These are phyloP conservation scores for Teunomyces funiuensis DNA, from an alignment of 805 yeast species.

Conservation along the genomic window DNA sequence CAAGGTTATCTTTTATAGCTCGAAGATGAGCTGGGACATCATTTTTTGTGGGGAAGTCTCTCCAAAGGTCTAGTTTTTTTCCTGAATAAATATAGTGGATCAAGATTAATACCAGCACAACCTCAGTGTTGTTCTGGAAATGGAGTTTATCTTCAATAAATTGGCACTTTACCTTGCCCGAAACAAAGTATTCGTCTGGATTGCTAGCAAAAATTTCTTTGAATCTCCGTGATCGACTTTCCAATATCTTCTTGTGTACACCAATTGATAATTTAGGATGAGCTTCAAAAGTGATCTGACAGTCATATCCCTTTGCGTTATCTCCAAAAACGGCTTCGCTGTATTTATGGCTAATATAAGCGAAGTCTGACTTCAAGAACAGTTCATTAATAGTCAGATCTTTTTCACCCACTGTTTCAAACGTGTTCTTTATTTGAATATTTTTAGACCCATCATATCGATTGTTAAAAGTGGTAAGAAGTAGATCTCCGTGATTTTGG, in stretches of 20 bases:
- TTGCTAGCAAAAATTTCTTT: constrained; percentile 19
- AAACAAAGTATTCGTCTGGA: constrained; percentile 17
- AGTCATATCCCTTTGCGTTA: constrained; percentile 34
- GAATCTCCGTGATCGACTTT: constrained; percentile 30
- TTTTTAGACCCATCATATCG: background rate
- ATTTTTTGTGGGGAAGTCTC: constrained; percentile 23
- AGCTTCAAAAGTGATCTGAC: constrained; percentile 25
- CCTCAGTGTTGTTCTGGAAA: constrained; percentile 22
- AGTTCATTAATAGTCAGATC: background rate
- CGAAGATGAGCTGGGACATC: background rate
- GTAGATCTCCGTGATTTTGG: background rate
- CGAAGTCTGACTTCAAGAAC: background rate
- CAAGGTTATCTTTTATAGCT: background rate
- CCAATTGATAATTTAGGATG: constrained; percentile 29
- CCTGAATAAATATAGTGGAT: constrained; percentile 53
- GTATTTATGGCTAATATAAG: background rate
- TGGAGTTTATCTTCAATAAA: background rate
- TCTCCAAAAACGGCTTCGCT: background rate
- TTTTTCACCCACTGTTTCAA: background rate
- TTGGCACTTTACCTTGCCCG: background rate
- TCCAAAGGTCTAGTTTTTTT: constrained; percentile 46
- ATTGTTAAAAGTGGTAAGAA: background rate
- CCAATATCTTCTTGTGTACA: constrained; percentile 33
- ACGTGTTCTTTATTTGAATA: constrained; percentile 3
- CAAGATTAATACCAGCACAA: constrained; percentile 41